phyloP scores from a whole-genome alignment of 2,329 filamentous ascomycete species.

The Colletotrichum acutatum region DNA sequence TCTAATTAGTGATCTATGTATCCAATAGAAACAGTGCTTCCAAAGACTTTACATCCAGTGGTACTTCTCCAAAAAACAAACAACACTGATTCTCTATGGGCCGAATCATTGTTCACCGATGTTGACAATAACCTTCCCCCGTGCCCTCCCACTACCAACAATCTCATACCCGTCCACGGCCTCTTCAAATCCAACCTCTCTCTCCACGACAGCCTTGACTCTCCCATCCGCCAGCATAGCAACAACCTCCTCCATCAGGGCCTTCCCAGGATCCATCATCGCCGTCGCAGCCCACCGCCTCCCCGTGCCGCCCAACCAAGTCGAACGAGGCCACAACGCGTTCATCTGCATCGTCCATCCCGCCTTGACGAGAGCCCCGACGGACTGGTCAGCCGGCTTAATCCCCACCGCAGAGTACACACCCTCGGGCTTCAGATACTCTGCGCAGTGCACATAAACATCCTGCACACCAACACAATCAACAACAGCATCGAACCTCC shows the following conservation, averaged over 20 bases:
- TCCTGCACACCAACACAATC: constrained; percentile 61
- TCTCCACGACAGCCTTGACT: constrained; percentile 49
- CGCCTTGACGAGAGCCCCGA: constrained; percentile 44
- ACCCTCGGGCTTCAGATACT: constrained; percentile 50
- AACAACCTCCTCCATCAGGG: constrained; percentile 46
- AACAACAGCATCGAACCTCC: constrained; percentile 56
- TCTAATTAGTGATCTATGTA: background rate
- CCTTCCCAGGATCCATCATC: constrained; percentile 47
- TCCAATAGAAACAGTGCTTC: background rate
- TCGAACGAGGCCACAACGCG: constrained; percentile 48
- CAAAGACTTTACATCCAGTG: background rate
- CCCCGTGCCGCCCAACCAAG: constrained; percentile 50
- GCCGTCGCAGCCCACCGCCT: constrained; percentile 47
- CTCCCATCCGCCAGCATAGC: constrained; percentile 47
- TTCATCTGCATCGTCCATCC: constrained; percentile 51
- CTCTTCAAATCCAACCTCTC: constrained; percentile 50
- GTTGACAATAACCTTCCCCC: constrained; percentile 52
- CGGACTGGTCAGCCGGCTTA: constrained; percentile 46
- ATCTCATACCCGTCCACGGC: constrained; percentile 48
- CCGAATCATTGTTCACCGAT: constrained; percentile 38
- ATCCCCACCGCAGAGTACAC: constrained; percentile 55
- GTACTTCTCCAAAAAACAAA: too few species aligned
- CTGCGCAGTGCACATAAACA: constrained; percentile 52
- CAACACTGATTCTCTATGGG: too few species aligned
- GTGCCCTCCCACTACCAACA: constrained; percentile 46